Base-by-base conservation (phyloP, 192 early-diverging fungal species). In the Rhizophagus sp. region DNA sequence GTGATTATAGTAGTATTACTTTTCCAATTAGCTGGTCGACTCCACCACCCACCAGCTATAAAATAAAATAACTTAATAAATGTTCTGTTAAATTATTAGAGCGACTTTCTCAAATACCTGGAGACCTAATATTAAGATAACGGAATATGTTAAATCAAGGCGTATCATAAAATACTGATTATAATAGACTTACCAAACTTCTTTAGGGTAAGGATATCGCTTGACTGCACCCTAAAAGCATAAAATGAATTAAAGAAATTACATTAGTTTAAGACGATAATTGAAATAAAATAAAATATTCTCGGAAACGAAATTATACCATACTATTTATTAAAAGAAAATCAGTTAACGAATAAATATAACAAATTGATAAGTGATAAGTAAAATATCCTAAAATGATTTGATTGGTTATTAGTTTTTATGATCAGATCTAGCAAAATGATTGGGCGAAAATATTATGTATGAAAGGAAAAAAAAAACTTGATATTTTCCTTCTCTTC, bases 31-130 rank as follows among this genome's bases (percentile, higher is more conserved):
- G 85, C 76, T 24, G 86, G 86, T 69, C 77, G 81, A 24, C 83
- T 64, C 86, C 86, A 87, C 86, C 86, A 87, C 52, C 86, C 86
- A 75, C 86, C 86, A 33, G 86, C 72, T 78, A 78, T 52, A 34
- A 52, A 33, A 64, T 17, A 65, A 41, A 57, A 12, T 64, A 76
- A 41, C 24, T 3, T 34, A 76, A 39, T 34, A 25, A 12, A 63
- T 24, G 22, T 39, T 5, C 39, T 47, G 11, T 47, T 10, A 71
- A 5, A 34, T 22, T 71, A 44, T 8, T 71, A 17, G 41, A 34
- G 11, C 4, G 22, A 19, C 10, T 5, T 47, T 47, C 44, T 72
- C n/a, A 25, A 24, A 25, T 78, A 78, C 76, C 64, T 69, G 86
- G 86, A 62, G 86, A 81, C 86, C 86, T 87, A 30, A 72, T 17